Evolutionary conservation across 2,329 filamentous ascomycete species (phyloP).

Genomic region (Boeremia lycopersici): DNA sequence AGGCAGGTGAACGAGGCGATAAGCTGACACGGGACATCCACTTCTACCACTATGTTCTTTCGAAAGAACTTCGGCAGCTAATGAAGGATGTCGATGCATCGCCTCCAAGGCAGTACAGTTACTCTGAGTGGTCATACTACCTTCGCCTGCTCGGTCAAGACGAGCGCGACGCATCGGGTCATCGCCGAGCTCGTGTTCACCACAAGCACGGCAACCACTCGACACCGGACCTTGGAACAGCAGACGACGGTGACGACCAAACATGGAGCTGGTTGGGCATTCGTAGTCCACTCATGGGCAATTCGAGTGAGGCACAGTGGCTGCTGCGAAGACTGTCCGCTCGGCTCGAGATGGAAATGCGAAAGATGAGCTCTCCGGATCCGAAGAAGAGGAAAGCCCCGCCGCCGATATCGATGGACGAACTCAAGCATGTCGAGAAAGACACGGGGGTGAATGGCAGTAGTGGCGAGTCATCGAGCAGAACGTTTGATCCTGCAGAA

Average conservation of each 20-base stretch:
- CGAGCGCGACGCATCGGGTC: slow-evolving; percentile 48
- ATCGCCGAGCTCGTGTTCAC: slow-evolving; percentile 37
- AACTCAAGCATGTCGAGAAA: slow-evolving; percentile 17
- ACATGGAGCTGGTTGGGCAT: slow-evolving; percentile 79
- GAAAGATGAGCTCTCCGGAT: slow-evolving; percentile 32
- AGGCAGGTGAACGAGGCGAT: slow-evolving; percentile 52
- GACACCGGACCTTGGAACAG: slow-evolving; percentile 40
- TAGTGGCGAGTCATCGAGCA: slow-evolving; percentile 13
- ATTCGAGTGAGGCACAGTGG: slow-evolving; percentile 73
- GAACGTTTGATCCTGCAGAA: slow-evolving; percentile 18
- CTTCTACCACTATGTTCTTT: slow-evolving; percentile 58
- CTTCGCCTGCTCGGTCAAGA: slow-evolving; percentile 47
- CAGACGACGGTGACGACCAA: slow-evolving; percentile 53
- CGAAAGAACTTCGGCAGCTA: slow-evolving; percentile 52
- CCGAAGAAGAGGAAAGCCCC: slow-evolving; percentile 23
- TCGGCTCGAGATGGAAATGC: slow-evolving; percentile 56
- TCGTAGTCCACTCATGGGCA: slow-evolving; percentile 71
- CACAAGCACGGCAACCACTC: slow-evolving; percentile 25
- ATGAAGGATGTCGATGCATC: slow-evolving; percentile 50
- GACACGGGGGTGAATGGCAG: slow-evolving; percentile 4
- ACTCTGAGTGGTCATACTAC: slow-evolving; percentile 49
- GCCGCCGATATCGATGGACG: slow-evolving; percentile 45
- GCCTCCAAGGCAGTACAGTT: slow-evolving; percentile 49
- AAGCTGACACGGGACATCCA: slow-evolving; percentile 54
- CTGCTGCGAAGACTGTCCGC: slow-evolving; percentile 68